Conservation (phyloP, 2,329 filamentous ascomycete species). For the Apiospora phragmitis region DNA sequence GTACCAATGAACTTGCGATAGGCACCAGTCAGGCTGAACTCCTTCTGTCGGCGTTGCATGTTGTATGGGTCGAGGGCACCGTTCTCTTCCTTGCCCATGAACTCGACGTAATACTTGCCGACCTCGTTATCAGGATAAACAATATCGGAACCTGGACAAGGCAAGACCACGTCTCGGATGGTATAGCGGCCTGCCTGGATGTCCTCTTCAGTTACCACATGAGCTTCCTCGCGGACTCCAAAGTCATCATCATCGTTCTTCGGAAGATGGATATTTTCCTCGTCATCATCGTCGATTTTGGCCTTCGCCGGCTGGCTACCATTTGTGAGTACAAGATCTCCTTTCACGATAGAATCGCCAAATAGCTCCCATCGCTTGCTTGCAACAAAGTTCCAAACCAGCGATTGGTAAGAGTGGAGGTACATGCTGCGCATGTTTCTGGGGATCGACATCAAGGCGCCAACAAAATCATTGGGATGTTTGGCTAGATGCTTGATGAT, state of each 20-base stretch:
- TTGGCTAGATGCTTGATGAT: slow-evolving; percentile 76
- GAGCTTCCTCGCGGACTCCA: slow-evolving; percentile 43
- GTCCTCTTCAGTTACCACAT: slow-evolving; percentile 75
- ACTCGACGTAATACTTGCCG: slow-evolving; percentile 78
- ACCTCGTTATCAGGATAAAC: slow-evolving; percentile 83
- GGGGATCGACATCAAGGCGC: slow-evolving; percentile 77
- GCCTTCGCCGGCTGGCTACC: slow-evolving; percentile 33
- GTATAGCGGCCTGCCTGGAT: slow-evolving; percentile 72
- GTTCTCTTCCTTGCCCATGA: slow-evolving; percentile 80
- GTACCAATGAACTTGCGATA: slow-evolving; percentile 83
- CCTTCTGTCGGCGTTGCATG: slow-evolving; percentile 84
- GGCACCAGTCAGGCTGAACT: slow-evolving; percentile 83
- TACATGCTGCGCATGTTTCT: slow-evolving; percentile 90
- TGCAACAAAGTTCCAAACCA: slow-evolving; percentile 87
- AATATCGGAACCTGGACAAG: slow-evolving; percentile 89
- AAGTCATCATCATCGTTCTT: slow-evolving; percentile 45
- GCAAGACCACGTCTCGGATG: slow-evolving; percentile 87
- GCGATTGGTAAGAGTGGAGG: slow-evolving; percentile 92
- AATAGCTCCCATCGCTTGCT: slow-evolving; percentile 78
- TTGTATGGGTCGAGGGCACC: slow-evolving; percentile 78
- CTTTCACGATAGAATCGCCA: slow-evolving; percentile 73
- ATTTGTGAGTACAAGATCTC: slow-evolving; percentile 75
- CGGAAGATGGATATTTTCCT: slow-evolving; percentile 61
- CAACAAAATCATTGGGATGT: slow-evolving; percentile 67
- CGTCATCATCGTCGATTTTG: slow-evolving; percentile 52